These are phyloP conservation scores for Flaveria sonorensis DNA, from an alignment of 129 eudicot species.

Conservation along the genomic window DNA sequence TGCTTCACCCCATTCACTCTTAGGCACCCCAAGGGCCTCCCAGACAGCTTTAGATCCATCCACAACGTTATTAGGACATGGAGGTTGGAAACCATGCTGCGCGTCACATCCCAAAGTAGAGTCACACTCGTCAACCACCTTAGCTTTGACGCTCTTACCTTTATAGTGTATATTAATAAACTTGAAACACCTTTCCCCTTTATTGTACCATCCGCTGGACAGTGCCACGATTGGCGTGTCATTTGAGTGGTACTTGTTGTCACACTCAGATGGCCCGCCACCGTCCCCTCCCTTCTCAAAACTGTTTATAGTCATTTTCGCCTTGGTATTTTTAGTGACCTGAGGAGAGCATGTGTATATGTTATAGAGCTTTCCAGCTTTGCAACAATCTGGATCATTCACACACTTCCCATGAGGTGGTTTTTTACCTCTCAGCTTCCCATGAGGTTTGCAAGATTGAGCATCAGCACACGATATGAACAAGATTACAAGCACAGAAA, in stretches of 20 bases:
- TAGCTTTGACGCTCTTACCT: constrained; percentile 42
- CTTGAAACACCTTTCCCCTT: constrained; percentile 33
- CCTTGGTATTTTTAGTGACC: constrained; percentile 24
- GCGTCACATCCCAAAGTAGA: constrained; percentile 43
- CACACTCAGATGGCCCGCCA: constrained; percentile 46
- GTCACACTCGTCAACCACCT: constrained; percentile 56
- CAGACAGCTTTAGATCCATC: constrained; percentile 57
- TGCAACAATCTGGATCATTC: constrained; percentile 34
- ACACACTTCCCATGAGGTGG: constrained; percentile 31
- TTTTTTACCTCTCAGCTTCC: constrained; percentile 32
- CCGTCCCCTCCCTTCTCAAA: constrained; percentile 42
- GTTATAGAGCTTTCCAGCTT: constrained; percentile 25
- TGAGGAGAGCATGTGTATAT: constrained; percentile 44
- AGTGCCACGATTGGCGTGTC: constrained; percentile 32
- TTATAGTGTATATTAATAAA: constrained; percentile 22
- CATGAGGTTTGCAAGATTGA: constrained; percentile 33
- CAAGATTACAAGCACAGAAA: constrained; percentile 4
- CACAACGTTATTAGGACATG: constrained; percentile 46
- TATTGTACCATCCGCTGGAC: constrained; percentile 38
- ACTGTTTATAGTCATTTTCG: constrained; percentile 36
- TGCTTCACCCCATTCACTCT: constrained; percentile 31
- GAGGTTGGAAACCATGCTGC: constrained; percentile 41
- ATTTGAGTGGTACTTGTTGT: constrained; percentile 40
- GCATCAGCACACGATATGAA: constrained; percentile 20
- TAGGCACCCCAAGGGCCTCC: constrained; percentile 44